phyloP scores from a whole-genome alignment of 768 basidiomycete species.

The Tylopilus cervinicoccineus region DNA sequence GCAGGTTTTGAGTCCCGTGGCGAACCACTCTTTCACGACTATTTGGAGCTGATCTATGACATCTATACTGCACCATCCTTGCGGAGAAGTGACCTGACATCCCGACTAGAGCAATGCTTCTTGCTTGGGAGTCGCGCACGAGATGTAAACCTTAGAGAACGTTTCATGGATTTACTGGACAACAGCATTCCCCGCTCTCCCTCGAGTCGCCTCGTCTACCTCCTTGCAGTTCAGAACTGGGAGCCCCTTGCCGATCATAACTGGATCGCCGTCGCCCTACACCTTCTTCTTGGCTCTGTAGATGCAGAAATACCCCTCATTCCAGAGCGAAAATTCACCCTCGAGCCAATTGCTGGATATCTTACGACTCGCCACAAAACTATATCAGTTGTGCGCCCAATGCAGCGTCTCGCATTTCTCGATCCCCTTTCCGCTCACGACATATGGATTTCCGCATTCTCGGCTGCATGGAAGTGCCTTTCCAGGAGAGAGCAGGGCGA shows the following conservation, averaged over 20 bases:
- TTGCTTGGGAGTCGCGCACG: conserved; percentile 85
- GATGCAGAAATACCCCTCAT: conserved; percentile 42
- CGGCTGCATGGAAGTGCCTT: conserved; percentile 80
- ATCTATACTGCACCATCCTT: conserved; percentile 88
- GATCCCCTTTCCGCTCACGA: conserved; percentile 76
- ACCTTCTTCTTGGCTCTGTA: conserved; percentile 80
- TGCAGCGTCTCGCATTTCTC: conserved; percentile 79
- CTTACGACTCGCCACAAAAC: conserved; percentile 45
- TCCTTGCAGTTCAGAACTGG: conserved; percentile 93
- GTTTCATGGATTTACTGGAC: conserved; percentile 89
- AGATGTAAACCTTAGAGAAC: conserved; percentile 72
- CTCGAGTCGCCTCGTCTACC: conserved; percentile 78
- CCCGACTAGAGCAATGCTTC: conserved; percentile 89
- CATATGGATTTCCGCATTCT: conserved; percentile 86
- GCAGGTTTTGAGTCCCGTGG: conserved; percentile 73
- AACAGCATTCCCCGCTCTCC: conserved; percentile 82
- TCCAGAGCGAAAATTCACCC: conserved; percentile 37
- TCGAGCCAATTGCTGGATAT: conserved; percentile 31
- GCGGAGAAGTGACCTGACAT: conserved; percentile 89
- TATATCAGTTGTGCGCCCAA: conserved; percentile 60
- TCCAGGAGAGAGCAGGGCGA: conserved; percentile 85
- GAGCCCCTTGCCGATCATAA: conserved; percentile 88
- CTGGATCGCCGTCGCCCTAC: conserved; percentile 90
- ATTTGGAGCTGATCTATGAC: conserved; percentile 86
- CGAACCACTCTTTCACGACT: conserved; percentile 76